Base-by-base conservation (phyloP, 257 asterid genomes). In the Nicotiana undulata region DNA sequence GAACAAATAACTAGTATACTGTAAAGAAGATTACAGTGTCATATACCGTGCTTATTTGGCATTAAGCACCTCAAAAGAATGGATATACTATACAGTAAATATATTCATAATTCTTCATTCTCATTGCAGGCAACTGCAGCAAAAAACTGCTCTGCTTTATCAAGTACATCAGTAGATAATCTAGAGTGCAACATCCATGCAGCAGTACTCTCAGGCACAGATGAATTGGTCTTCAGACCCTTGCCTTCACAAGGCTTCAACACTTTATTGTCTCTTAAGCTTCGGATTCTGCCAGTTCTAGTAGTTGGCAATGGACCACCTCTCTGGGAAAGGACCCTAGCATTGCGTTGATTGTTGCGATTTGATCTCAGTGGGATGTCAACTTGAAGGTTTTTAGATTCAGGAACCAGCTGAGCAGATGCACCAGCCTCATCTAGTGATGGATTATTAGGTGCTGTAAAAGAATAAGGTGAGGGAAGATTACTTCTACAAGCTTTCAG, bases 131-230 rank as follows among this genome's bases (percentile, higher is more conserved):
- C 44, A 34, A 70, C 95, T 55, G 89, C 89, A 37, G 89, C 81
- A 75, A 96, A 95, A 87, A 93, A 96, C 85, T 90, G 87, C 77
- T 93, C 92, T 3, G 95, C 97, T 86, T 85, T 96, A 63, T 89
- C 88, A 17, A 96, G 83, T 77, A 96, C 89, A 83, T 91, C 89
- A 58, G 63, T 76, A 22, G 99, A 94, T 89, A 92, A 91, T 85
- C 97, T 90, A 40, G 85, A 87, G 66, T 91, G 94, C 89, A 91
- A 85, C 97, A 87, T 88, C 83, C 88, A 78, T 58, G 91, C 81
- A 26, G 90, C 49, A 56, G 77, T 81, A 24, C 87, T 79, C 77
- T 85, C 90, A 31, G 85, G 58, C 17, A 85, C 86, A 81, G 86
- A 83, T 74, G 76, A 90, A 66, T 80, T 80, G 80, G 80, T 20